Evolutionary conservation across 306 rosid species (phyloP).

Genomic region (Pyrus communis): DNA sequence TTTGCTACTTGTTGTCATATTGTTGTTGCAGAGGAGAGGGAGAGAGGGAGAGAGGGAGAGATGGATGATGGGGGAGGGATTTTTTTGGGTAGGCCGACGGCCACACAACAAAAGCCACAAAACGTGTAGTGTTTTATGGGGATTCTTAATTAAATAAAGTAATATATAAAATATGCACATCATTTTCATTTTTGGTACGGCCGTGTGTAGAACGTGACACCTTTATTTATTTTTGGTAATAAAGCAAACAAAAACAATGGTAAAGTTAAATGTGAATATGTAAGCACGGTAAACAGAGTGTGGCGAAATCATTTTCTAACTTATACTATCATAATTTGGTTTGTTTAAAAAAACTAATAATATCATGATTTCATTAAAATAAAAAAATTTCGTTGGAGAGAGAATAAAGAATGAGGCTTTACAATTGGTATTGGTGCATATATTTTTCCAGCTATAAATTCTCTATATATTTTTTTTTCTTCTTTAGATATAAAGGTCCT

Average conservation of each 20-base stretch:
- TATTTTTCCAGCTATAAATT: no score
- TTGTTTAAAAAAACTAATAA: no score
- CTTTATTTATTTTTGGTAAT: no score
- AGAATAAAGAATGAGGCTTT: no score
- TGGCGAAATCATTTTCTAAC: no score
- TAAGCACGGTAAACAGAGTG: no score
- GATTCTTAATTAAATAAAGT: not conserved
- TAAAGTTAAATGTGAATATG: no score
- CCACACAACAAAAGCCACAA: slow-evolving; percentile 39
- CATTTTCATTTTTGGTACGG: not conserved
- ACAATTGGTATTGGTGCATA: no score
- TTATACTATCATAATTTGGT: no score
- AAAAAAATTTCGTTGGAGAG: no score
- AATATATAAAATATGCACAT: not conserved
- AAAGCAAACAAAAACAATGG: no score
- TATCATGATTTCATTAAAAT: no score
- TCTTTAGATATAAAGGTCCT: not conserved
- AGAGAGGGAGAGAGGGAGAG: not conserved
- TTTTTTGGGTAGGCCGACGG: not conserved
- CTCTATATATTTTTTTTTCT: not conserved
- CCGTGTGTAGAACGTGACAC: not conserved
- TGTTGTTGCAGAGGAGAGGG: not conserved
- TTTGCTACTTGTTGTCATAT: slow-evolving; percentile 40
- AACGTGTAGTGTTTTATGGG: slow-evolving; percentile 5
- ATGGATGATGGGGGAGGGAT: not conserved